These are phyloP conservation scores for Trametes gibbosa DNA, from an alignment of 768 basidiomycete species.

Conservation along the genomic window DNA sequence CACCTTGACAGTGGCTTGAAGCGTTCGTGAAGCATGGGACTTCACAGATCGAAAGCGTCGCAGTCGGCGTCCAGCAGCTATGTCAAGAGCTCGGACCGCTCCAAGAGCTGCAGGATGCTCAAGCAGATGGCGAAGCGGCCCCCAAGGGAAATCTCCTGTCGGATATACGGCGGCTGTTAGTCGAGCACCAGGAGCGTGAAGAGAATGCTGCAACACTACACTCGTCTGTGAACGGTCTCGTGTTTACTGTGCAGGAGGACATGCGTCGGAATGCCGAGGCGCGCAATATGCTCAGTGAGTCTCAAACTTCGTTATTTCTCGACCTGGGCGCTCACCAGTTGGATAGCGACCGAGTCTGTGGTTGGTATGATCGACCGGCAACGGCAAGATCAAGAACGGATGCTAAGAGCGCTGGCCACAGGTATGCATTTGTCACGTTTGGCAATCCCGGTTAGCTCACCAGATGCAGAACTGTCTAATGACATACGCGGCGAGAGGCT, in stretches of 20 bases:
- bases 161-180: slow-evolving; percentile 36
- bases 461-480: slow-evolving; percentile 60
- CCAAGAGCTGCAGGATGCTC: slow-evolving; percentile 21
- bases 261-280: slow-evolving; percentile 39
- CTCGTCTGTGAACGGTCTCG: slow-evolving; percentile 35
- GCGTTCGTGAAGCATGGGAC: slow-evolving; percentile 77
- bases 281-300: slow-evolving; percentile 38
- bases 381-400: slow-evolving; percentile 65
- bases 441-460: not conserved
- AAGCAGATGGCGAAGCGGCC: slow-evolving; percentile 20
- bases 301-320: not conserved
- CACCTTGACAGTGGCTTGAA: slow-evolving; percentile 68
- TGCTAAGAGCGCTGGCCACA: slow-evolving; percentile 62
- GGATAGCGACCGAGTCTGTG: slow-evolving; percentile 53
- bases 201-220: slow-evolving; percentile 32
- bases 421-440: slow-evolving; percentile 39
- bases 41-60: slow-evolving; percentile 63
- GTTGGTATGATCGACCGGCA: slow-evolving; percentile 66
- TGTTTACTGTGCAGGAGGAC: slow-evolving; percentile 41
- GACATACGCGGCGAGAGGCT: slow-evolving; percentile 86
- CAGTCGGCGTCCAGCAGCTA: slow-evolving; percentile 58
- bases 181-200: slow-evolving; percentile 32
- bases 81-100: slow-evolving; percentile 48
- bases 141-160: slow-evolving; percentile 31
- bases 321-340: not conserved